These are phyloP conservation scores for Heterobasidion irregulare DNA, from an alignment of 1,284 basidiomycete species.

Conservation along the genomic window DNA sequence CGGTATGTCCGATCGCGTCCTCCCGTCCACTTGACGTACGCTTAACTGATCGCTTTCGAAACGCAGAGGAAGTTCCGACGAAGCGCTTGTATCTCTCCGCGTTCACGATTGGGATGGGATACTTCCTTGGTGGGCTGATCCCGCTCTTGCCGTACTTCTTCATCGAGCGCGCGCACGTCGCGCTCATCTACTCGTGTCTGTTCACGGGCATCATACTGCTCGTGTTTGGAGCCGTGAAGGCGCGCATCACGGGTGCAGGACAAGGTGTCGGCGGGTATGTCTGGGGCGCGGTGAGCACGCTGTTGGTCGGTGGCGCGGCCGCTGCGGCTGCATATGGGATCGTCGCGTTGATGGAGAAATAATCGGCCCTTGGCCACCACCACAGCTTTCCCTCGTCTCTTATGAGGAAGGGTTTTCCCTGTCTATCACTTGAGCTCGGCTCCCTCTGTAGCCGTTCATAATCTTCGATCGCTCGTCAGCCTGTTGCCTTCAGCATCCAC, in stretches of 20 bases:
- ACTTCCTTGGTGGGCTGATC: conserved; percentile 82
- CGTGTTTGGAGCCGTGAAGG: conserved; percentile 85
- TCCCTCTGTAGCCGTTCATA: too few relatives aligned
- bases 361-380: too few relatives aligned
- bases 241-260: conserved; percentile 81
- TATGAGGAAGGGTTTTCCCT: too few relatives aligned
- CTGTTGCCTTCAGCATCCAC: too few relatives aligned
- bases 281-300: conserved; percentile 86
- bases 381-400: too few relatives aligned
- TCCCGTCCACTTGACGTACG: not conserved
- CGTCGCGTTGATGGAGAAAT: conserved; percentile 64
- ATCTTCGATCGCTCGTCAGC: too few relatives aligned
- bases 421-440: too few relatives aligned
- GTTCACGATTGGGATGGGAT: conserved; percentile 86
- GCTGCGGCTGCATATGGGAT: conserved; percentile 86
- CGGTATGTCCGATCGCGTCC: conserved; percentile 36
- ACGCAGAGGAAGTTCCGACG: conserved; percentile 56
- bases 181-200: conserved; percentile 66
- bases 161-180: conserved; percentile 44
- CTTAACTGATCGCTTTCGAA: not conserved
- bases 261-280: conserved; percentile 46
- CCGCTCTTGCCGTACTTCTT: conserved; percentile 91
- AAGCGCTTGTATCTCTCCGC: conserved; percentile 68
- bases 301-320: conserved; percentile 85
- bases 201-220: conserved; percentile 82